Conservation (phyloP, 306 rosid genomes). For the Boehmeria nivea region DNA sequence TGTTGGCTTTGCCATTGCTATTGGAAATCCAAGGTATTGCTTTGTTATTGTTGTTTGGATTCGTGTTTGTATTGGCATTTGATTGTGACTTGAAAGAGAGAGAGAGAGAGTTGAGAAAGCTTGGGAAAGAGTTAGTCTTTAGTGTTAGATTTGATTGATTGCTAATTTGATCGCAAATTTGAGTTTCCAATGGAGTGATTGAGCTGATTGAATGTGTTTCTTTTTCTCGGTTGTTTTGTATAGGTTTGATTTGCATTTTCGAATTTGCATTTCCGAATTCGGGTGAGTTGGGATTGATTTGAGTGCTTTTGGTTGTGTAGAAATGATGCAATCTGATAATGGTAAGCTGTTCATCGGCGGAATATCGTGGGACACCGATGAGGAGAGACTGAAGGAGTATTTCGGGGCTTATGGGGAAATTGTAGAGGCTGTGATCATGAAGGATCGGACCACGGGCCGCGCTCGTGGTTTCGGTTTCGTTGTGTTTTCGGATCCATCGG, state of each 20-base stretch:
- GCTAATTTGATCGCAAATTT: not conserved
- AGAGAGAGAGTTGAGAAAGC: no score
- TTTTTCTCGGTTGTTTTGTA: constrained; percentile 5
- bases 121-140: constrained; percentile 24
- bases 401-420: constrained; percentile 83
- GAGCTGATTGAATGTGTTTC: constrained; percentile 4
- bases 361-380: constrained; percentile 98
- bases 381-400: constrained; percentile 92
- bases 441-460: constrained; percentile 98
- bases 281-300: constrained; percentile 26
- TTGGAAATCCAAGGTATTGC: constrained; percentile 36
- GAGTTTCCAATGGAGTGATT: constrained; percentile 36
- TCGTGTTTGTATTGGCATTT: constrained; percentile 30
- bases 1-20: constrained; percentile 34
- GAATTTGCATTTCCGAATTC: constrained; percentile 17
- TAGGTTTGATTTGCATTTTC: constrained; percentile 32
- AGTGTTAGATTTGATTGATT: constrained; percentile 15
- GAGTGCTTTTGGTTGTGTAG: constrained; percentile 41
- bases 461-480: constrained; percentile 97
- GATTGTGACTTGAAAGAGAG: constrained; percentile 13
- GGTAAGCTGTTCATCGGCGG: constrained; percentile 95
- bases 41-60: constrained; percentile 17
- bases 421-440: constrained; percentile 97
- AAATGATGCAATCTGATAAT: constrained; percentile 89
- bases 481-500: constrained; percentile 76